A percentile compares a stretch with the other conserved stretches of the same genome.
Evolutionary conservation across 805 yeast species (phyloP).

Genomic region (Saturnispora sekii): DNA sequence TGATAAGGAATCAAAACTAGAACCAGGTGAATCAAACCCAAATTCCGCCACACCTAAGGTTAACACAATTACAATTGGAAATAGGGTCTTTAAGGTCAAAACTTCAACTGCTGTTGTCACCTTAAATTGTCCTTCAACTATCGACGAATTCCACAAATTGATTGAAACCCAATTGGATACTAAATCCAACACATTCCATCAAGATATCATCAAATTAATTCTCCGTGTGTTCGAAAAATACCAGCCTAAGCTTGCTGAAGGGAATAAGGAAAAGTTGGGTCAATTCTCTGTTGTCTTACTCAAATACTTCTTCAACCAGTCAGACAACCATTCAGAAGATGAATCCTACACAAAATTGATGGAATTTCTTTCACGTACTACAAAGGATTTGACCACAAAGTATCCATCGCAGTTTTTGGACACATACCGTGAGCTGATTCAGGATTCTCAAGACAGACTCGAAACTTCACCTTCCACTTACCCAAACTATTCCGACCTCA

Average conservation of each 20-base stretch:
- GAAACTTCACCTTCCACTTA: constrained; percentile 19
- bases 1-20: constrained; percentile 23
- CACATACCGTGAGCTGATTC: constrained; percentile 48
- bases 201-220: constrained; percentile 38
- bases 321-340: constrained; percentile 26
- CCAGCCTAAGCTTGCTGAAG: constrained; percentile 72
- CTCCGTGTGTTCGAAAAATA: constrained; percentile 47
- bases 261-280: constrained; percentile 69
- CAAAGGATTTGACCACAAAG: constrained; percentile 53
- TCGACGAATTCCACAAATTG: constrained; percentile 33
- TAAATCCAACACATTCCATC: constrained; percentile 24
- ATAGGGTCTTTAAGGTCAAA: constrained; percentile 21
- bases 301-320: constrained; percentile 47
- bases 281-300: constrained; percentile 52
- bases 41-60: constrained; percentile 8
- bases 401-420: constrained; percentile 57
- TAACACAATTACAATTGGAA: constrained; percentile 26
- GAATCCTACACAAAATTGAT: constrained; percentile 26
- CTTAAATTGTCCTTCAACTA: constrained; percentile 39
- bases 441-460: constrained; percentile 46
- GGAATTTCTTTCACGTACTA: constrained; percentile 30
- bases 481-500: constrained; percentile 44
- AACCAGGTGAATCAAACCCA: constrained; percentile 17
- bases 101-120: constrained; percentile 12
- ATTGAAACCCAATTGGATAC: constrained; percentile 1